Conservation (phyloP, 1,139 yeast genomes). For the Arxiozyma slooffiae region DNA sequence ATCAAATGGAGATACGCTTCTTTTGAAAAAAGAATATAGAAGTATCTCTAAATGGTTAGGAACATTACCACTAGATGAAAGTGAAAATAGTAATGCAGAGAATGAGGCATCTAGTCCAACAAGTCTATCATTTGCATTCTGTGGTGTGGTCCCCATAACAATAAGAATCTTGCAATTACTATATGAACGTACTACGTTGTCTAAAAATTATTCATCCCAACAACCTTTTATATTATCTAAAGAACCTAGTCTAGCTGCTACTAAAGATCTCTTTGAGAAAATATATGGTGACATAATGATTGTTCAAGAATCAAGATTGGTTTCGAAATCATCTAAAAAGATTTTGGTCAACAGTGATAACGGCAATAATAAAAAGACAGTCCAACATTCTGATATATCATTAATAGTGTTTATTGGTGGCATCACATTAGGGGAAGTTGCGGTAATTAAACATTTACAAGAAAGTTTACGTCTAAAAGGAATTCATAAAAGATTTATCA, state of each 20-base stretch:
- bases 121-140: slow-evolving; percentile 29
- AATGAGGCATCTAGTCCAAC: slow-evolving; percentile 10
- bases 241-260: slow-evolving; percentile 17
- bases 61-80: slow-evolving; percentile 20
- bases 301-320: slow-evolving; percentile 18
- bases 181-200: slow-evolving; percentile 23
- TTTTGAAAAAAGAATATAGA: slow-evolving; percentile 18
- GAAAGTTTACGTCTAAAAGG: slow-evolving; percentile 17
- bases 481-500: slow-evolving; percentile 23
- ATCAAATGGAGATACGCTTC: neutral
- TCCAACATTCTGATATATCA: slow-evolving; percentile 13
- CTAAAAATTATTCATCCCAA: slow-evolving; percentile 21
- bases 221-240: slow-evolving; percentile 27
- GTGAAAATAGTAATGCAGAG: slow-evolving; percentile 9
- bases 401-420: slow-evolving; percentile 29
- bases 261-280: slow-evolving; percentile 20
- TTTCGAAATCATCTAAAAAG: slow-evolving; percentile 16
- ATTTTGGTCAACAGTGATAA: slow-evolving; percentile 1
- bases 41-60: slow-evolving; percentile 20
- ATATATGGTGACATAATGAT: slow-evolving; percentile 16
- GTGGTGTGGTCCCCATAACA: slow-evolving; percentile 29
- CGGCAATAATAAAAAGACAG: neutral
- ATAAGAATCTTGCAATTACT: slow-evolving; percentile 24
- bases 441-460: slow-evolving; percentile 22
- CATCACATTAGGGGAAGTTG: slow-evolving; percentile 28